These are phyloP conservation scores for Fraxinus platypoda DNA, from an alignment of 305 asterid species.

Conservation along the genomic window DNA sequence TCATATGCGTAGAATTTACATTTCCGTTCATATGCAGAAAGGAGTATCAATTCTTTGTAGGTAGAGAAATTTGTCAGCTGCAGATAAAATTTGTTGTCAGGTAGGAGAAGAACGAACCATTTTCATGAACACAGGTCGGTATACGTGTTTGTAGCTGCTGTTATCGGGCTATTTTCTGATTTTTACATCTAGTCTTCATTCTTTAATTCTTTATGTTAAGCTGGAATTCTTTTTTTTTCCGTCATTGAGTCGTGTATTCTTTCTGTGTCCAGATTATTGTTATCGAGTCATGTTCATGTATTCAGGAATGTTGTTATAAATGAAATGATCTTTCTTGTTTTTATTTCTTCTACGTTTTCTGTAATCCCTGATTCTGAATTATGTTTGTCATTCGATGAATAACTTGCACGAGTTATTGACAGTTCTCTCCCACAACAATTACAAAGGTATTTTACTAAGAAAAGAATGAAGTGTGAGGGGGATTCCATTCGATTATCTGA, in stretches of 20 bases:
- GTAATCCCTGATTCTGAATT: not conserved
- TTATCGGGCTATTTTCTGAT: constrained; percentile 12
- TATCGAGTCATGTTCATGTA: not conserved
- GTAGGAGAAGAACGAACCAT: constrained; percentile 23
- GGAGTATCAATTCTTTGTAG: constrained; percentile 51
- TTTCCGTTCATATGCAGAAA: constrained; percentile 11
- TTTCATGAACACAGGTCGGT: constrained; percentile 19
- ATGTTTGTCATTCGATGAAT: not conserved
- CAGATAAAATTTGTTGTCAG: constrained; percentile 40
- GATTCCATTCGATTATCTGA: not conserved
- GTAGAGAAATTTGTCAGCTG: constrained; percentile 34
- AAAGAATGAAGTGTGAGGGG: not conserved
- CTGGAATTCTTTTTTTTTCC: constrained; percentile 19
- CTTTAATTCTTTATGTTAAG: constrained; percentile 38
- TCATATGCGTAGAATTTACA: constrained; percentile 6
- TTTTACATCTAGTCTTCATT: constrained; percentile 21
- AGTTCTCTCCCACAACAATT: too few species aligned
- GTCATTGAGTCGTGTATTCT: not conserved
- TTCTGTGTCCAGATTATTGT: not conserved
- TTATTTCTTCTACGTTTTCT: not conserved
- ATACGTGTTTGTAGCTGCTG: constrained; percentile 1
- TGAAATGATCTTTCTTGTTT: not conserved
- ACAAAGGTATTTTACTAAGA: not conserved
- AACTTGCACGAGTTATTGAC: not conserved
- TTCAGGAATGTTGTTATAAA: not conserved